Evolutionary conservation across 1,284 basidiomycete genomes (phyloP), one percentile per base, ranked within the genome.

Genomic region (Mycosarcoma maydis): DNA sequence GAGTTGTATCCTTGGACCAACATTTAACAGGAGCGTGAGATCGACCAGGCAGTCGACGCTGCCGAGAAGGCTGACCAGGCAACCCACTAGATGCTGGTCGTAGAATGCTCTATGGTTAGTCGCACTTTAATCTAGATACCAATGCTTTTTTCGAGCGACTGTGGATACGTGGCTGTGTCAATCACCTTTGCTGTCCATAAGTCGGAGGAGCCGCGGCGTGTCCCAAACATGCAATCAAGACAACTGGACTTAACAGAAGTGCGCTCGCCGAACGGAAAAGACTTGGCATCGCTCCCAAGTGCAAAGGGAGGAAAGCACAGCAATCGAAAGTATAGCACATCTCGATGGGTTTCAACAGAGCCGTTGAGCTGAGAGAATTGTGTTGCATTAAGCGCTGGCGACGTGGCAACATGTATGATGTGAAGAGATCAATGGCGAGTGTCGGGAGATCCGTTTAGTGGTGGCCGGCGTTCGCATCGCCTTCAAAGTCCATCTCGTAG

Each of bases 401-500:
- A 47, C 26, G 38, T 27, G 53, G 55, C 51, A 54, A 41, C 46
- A 52, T 46, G 43, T 26, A 33, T 30, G 10, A 20, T 11, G 30
- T 17, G 24, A 13, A 16, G 7, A 6, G 16, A 14, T 33, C 20
- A 6, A 27, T 38, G 19, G 16, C 29, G 14, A 33, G 8, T 23
- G 23, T 39, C n/a, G 55, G 26, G 22, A 8, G 40, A 39, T 7
- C 26, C 26, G 26, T 24, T 58, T 74, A 75, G 69, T 77, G 74
- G 62, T 75, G 55, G 39, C 47, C 60, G 37, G 65, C 58, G 69
- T 67, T 46, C 43, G 61, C 67, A 46, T 59, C 62, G 48, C 76
- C 76, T 33, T 62, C 42, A 50, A 66, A 77, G 19, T 80, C 66
- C 50, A 80, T 52, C 44, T 62, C 26, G 75, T 75, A 78, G 23